phyloP scores from a whole-genome alignment of 495 filamentous ascomycete species.

The Trypethelium eluteriae region DNA sequence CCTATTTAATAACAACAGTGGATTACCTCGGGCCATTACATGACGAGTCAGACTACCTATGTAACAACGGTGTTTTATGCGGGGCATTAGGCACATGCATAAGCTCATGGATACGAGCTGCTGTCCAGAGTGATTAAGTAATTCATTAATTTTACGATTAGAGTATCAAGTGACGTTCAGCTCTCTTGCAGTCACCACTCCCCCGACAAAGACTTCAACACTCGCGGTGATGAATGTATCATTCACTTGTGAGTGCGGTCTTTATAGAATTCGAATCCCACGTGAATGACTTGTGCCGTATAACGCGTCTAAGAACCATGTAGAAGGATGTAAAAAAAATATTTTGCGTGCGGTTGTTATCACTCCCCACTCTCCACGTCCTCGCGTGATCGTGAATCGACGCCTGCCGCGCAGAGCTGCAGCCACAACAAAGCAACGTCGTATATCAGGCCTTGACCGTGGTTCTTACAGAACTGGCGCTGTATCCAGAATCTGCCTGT shows the following conservation, averaged over 20 bases:
- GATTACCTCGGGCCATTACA: too few species aligned
- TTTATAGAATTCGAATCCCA: neutral
- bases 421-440: neutral
- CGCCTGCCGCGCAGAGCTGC: neutral
- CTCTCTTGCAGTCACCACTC: neutral
- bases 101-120: neutral
- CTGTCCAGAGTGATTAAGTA: neutral
- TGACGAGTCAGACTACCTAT: neutral
- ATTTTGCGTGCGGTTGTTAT: neutral
- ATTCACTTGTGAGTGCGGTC: neutral
- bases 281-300: neutral
- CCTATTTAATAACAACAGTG: neutral
- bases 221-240: neutral
- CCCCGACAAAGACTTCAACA: neutral
- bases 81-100: neutral
- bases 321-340: neutral
- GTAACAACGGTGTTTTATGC: conserved; percentile 4
- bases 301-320: neutral
- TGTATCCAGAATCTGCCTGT: too few species aligned
- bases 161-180: neutral
- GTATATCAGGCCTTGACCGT: too few species aligned
- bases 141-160: neutral
- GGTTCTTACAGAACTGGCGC: too few species aligned
- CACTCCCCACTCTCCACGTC: neutral
- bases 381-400: neutral